Base-by-base conservation (phyloP, 768 basidiomycete genomes). In the Russula earlei region DNA sequence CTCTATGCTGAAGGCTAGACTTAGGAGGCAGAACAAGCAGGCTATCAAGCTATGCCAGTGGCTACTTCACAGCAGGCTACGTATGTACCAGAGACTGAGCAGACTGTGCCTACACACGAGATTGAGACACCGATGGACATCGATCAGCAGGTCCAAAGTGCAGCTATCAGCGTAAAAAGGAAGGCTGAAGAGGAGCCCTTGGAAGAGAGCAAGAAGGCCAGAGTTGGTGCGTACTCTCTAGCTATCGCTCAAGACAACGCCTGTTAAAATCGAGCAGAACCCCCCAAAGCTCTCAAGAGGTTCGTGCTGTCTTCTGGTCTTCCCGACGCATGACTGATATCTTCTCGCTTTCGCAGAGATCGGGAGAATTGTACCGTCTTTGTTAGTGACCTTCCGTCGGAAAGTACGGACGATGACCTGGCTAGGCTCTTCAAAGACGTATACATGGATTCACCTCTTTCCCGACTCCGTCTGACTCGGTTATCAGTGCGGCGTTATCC, bases 311-410 rank as follows among this genome's bases (percentile, higher is more conserved):
- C 19, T 22, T 14, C 61, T 44, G 60, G 22, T 29, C 14, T 49
- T 20, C 15, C 60, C 5, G 4, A 29, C 34, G 40, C 41, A 22
- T 38, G 19, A 25, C 54, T 45, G 31, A 56, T 48, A 19, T 56
- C 14, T 20, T 9, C 12, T 9, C 27, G 43, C 17, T 29, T 12
- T 44, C 12, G 7, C 56, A 94, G 95, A 61, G 96, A 99, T 71
- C 91, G 96, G 44, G 96, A 99, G 72, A 89, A 97, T 63, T 82
- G 84, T 27, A 95, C 92, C 0, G 85, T 98, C 4, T 89, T 98
- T 56, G 86, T 96, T 14, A 79, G 83, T 3, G 82, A 87, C 43
- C 70, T 96, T 10, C 80, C 82, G 0, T 42, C 68, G 17, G 75
- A 71, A 11, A 74, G 77, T 10, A 74, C 74, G 0, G 85, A 91